Conservation (phyloP, 495 filamentous ascomycete genomes). For the Talaromyces liani region DNA sequence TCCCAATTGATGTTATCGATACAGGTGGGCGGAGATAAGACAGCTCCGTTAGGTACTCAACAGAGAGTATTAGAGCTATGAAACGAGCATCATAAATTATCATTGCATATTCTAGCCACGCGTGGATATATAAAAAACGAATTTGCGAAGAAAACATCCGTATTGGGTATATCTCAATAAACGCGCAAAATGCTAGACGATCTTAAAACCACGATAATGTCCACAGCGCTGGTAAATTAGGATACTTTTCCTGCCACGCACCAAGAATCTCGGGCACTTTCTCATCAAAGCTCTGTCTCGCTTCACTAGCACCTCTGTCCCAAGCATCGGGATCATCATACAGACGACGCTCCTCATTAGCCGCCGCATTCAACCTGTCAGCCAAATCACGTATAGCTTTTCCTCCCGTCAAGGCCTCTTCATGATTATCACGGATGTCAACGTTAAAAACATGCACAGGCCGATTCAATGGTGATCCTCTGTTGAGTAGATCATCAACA, state of each 20-base stretch:
- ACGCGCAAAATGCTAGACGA: background rate
- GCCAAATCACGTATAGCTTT: slow-evolving; percentile 90
- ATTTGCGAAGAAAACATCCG: too few species aligned
- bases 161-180: background rate
- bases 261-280: slow-evolving; percentile 86
- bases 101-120: background rate
- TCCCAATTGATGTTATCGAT: background rate
- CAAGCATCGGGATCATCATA: slow-evolving; percentile 51
- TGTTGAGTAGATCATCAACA: slow-evolving; percentile 81
- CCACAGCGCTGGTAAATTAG: slow-evolving; percentile 84
- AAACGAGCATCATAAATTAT: background rate
- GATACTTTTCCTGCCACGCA: slow-evolving; percentile 96
- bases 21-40: background rate
- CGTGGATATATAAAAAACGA: too few species aligned
- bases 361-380: slow-evolving; percentile 75
- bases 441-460: slow-evolving; percentile 97
- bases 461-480: slow-evolving; percentile 75
- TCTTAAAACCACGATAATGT: slow-evolving; percentile 85
- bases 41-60: background rate
- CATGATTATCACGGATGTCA: slow-evolving; percentile 97
- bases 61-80: background rate
- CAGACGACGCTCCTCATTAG: slow-evolving; percentile 63
- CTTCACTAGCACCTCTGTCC: slow-evolving; percentile 58
- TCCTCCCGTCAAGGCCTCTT: slow-evolving; percentile 87
- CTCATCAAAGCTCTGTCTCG: slow-evolving; percentile 78